Evolutionary conservation across 2,329 filamentous ascomycete species (phyloP).

Genomic region (Sclerotinia borealis): DNA sequence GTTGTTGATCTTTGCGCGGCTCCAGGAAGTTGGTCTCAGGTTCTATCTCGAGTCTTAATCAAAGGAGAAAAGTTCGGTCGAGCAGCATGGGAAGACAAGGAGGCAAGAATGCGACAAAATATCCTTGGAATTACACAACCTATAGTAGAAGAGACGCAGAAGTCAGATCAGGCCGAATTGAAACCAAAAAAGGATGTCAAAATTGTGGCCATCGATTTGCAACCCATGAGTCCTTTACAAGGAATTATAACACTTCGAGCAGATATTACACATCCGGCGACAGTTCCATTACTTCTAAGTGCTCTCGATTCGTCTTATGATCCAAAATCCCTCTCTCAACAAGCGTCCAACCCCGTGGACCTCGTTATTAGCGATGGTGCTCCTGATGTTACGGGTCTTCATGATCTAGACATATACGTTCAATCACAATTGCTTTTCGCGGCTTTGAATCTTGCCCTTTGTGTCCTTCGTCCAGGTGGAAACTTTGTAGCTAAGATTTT

Average conservation of each 20-base stretch:
- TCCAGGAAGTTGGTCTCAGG: constrained; percentile 95
- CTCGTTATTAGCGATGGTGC: constrained; percentile 93
- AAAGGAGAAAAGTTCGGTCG: constrained; percentile 88
- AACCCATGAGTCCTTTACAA: constrained; percentile 89
- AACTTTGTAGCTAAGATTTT: constrained; percentile 99
- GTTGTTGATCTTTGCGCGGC: constrained; percentile 96
- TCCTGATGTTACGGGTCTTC: constrained; percentile 91
- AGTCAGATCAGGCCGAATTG: constrained; percentile 22
- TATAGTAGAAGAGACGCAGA: constrained; percentile 25
- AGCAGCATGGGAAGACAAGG: constrained; percentile 79
- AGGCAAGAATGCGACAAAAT: constrained; percentile 57
- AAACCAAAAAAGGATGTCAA: constrained; percentile 66
- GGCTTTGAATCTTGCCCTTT: constrained; percentile 86
- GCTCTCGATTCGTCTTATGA: constrained; percentile 73
- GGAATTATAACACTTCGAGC: constrained; percentile 89
- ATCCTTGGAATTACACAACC: constrained; percentile 40
- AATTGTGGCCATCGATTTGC: constrained; percentile 92
- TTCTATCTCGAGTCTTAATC: constrained; percentile 86
- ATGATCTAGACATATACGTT: constrained; percentile 97
- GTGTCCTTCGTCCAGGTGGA: constrained; percentile 85
- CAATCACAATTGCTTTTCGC: constrained; percentile 94
- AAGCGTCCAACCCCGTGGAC: constrained; percentile 74
- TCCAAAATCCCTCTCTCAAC: constrained; percentile 39
- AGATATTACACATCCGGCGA: constrained; percentile 95
- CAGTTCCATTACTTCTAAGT: constrained; percentile 79